These are phyloP conservation scores for Paecilomyces sp. DNA, from an alignment of 2,329 filamentous ascomycete genomes.

Conservation along the genomic window DNA sequence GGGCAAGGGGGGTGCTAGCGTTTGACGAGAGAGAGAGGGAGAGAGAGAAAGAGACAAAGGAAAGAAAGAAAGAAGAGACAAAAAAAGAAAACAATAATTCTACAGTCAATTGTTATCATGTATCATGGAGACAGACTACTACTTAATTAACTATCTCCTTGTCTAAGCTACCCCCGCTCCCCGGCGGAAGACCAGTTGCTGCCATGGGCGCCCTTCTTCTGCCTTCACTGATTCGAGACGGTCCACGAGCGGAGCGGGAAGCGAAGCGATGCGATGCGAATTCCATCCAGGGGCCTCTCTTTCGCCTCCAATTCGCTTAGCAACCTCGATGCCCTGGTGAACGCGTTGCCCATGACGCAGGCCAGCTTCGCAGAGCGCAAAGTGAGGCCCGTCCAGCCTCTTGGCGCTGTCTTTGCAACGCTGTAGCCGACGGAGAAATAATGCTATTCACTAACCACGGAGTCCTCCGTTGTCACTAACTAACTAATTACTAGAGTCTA, in stretches of 20 bases:
- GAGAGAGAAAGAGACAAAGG: background rate
- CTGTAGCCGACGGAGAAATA: no score
- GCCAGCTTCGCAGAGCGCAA: background rate
- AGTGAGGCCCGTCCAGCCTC: no score
- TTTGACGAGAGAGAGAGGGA: background rate
- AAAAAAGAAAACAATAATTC: background rate
- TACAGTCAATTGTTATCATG: background rate
- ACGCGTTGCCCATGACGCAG: background rate
- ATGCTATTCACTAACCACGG: no score
- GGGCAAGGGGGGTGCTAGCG: slow-evolving; percentile 1
- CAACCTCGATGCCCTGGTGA: background rate
- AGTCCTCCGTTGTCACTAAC: no score
- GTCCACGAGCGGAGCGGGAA: background rate
- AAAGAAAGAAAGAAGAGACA: background rate
- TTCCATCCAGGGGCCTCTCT: background rate
- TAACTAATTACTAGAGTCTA: no score
- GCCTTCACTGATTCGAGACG: background rate
- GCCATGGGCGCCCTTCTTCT: background rate
- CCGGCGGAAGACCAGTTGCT: background rate
- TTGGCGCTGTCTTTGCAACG: no score
- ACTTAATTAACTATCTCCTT: background rate
- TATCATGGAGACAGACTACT: no score
- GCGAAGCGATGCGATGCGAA: background rate
- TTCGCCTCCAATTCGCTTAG: background rate
- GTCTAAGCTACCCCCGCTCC: background rate